Percentiles rank a stretch among this genome's conserved stretches.
Evolutionary conservation across 106 monocot genomes (phyloP).

Genomic region (Dendrobium catenatum): DNA sequence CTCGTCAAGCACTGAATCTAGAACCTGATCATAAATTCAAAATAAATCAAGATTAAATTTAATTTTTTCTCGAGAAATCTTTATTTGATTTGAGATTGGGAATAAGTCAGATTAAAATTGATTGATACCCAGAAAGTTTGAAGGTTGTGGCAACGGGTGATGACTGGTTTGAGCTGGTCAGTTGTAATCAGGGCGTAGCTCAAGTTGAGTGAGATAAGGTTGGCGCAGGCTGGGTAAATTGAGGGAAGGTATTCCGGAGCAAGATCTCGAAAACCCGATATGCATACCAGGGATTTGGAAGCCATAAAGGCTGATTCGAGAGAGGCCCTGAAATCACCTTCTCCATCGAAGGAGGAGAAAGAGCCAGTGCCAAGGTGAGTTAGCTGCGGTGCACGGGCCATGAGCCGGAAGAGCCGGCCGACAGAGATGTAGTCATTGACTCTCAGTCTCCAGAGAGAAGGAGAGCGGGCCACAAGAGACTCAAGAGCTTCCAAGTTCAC

Average conservation of each 20-base stretch:
- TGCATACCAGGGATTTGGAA: conserved; percentile 39
- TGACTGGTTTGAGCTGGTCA: conserved; percentile 45
- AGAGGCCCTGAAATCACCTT: conserved; percentile 1
- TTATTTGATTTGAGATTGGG: neutral
- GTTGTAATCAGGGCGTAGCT: conserved; percentile 40
- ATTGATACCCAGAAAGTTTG: conserved; percentile 63
- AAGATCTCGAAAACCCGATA: conserved; percentile 52
- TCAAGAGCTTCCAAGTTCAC: conserved; percentile 62
- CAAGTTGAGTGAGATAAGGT: conserved; percentile 58
- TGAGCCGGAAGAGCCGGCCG: conserved; percentile 24
- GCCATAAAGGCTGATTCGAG: conserved; percentile 30
- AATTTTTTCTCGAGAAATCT: neutral
- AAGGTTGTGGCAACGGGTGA: conserved; percentile 50
- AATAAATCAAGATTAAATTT: neutral
- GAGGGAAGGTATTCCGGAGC: conserved; percentile 36
- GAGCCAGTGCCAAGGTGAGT: conserved; percentile 60
- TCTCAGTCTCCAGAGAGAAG: conserved; percentile 35
- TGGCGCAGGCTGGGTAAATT: conserved; percentile 51
- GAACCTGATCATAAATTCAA: conserved; percentile 16
- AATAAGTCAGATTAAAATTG: neutral
- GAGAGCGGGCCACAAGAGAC: conserved; percentile 53
- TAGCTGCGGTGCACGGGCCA: conserved; percentile 42
- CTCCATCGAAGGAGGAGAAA: conserved; percentile 20
- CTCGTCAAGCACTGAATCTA: conserved; percentile 27
- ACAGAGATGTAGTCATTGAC: conserved; percentile 26